phyloP scores from a whole-genome alignment of 2,329 filamentous ascomycete species.

The Ophiostoma novo-ulmi region DNA sequence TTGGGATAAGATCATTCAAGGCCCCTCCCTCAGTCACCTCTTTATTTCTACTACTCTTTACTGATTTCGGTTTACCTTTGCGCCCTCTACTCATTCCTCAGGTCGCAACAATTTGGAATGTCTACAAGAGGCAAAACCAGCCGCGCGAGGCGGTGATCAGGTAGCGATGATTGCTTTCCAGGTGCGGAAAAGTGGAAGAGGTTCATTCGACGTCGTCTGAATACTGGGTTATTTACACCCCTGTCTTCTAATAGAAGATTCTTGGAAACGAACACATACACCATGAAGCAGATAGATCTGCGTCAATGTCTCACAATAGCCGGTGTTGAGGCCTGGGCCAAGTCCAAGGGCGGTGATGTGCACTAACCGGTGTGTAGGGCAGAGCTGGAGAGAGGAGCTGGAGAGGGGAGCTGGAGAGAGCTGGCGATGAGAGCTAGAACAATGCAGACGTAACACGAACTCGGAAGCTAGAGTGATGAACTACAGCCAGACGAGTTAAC shows the following conservation, averaged over 20 bases:
- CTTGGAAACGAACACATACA: too few relatives aligned
- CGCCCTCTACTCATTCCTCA: neutral
- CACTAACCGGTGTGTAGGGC: neutral
- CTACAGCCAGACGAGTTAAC: neutral
- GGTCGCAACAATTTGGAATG: constrained; percentile 2
- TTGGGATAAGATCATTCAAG: neutral
- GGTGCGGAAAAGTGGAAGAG: neutral
- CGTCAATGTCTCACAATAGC: neutral
- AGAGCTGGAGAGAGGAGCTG: neutral
- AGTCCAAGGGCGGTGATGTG: constrained; percentile 1
- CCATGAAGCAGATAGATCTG: neutral
- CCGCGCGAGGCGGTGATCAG: neutral
- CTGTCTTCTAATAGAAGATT: too few relatives aligned
- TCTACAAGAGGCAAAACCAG: neutral
- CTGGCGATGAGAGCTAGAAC: neutral
- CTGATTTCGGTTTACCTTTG: neutral
- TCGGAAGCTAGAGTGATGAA: neutral
- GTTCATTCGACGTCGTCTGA: neutral
- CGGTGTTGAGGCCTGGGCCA: neutral
- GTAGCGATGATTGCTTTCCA: neutral
- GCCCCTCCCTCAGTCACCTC: neutral
- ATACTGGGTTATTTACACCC: too few relatives aligned
- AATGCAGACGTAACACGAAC: neutral
- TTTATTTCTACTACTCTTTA: neutral
- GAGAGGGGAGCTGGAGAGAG: neutral